phyloP scores from a whole-genome alignment of 2,329 filamentous ascomycete genomes.

The Aspergillus puulaauensis region DNA sequence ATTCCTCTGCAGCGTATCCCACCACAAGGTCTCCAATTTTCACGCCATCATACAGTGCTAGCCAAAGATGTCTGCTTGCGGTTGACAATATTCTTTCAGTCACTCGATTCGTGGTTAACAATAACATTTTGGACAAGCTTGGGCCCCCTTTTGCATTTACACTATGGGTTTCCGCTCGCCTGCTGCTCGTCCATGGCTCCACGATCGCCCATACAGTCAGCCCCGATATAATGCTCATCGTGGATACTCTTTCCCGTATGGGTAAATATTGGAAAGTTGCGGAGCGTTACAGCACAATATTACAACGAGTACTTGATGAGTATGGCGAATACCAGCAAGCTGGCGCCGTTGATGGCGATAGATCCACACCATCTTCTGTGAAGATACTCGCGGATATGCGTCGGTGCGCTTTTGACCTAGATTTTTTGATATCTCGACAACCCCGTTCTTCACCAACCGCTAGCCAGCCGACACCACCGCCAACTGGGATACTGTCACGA shows the following conservation, averaged over 20 bases:
- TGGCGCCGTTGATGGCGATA: constrained; percentile 61
- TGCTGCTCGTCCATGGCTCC: constrained; percentile 85
- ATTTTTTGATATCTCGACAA: constrained; percentile 84
- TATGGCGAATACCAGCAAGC: constrained; percentile 73
- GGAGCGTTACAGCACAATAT: constrained; percentile 73
- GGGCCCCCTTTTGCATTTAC: constrained; percentile 91
- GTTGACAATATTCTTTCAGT: constrained; percentile 80
- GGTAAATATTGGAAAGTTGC: constrained; percentile 84
- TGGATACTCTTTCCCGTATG: constrained; percentile 77
- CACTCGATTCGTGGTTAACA: constrained; percentile 73
- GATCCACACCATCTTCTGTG: constrained; percentile 77
- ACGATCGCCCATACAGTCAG: constrained; percentile 83
- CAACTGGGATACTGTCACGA: constrained; percentile 51
- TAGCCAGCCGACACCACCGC: constrained; percentile 28
- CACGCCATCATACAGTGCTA: constrained; percentile 81
- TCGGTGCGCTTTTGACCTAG: constrained; percentile 83
- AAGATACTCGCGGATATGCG: constrained; percentile 90
- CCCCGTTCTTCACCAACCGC: constrained; percentile 50
- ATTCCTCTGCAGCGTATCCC: constrained; percentile 90
- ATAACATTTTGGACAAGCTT: constrained; percentile 73
- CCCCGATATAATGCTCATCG: constrained; percentile 76
- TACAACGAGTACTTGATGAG: constrained; percentile 82
- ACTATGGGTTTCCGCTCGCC: constrained; percentile 84
- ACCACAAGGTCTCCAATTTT: constrained; percentile 87
- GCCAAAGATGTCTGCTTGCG: constrained; percentile 76